Conservation (phyloP, 495 filamentous ascomycete species). For the Penicillium longicatenatum region DNA sequence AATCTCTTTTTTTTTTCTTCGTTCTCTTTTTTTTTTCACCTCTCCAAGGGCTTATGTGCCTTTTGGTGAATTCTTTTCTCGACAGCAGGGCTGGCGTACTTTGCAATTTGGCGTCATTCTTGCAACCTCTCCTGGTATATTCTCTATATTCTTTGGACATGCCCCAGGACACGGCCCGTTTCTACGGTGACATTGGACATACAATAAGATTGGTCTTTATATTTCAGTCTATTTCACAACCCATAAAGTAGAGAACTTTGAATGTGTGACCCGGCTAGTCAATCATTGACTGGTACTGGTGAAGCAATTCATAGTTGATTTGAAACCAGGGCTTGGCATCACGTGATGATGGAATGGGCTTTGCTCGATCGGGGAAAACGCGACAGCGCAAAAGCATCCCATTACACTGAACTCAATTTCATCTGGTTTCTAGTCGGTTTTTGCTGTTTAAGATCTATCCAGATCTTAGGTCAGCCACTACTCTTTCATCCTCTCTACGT, state of each 20-base stretch:
- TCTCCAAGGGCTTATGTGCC: neutral
- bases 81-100: conserved; percentile 24
- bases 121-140: conserved; percentile 10
- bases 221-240: neutral
- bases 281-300: too few relatives aligned
- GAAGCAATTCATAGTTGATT: neutral
- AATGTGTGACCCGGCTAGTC: too few relatives aligned
- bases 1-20: conserved; percentile 7
- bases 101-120: conserved; percentile 17
- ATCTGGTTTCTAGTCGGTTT: conserved; percentile 1
- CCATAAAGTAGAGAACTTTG: neutral
- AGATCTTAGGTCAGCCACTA: neutral
- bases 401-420: conserved; percentile 9
- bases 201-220: conserved; percentile 4
- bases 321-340: neutral
- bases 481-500: neutral
- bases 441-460: neutral
- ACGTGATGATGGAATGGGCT: conserved; percentile 21
- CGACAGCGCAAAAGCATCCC: conserved; percentile 38
- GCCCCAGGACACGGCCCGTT: conserved; percentile 1
- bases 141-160: conserved; percentile 17
- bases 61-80: conserved; percentile 4
- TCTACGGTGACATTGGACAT: conserved; percentile 8
- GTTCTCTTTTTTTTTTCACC: neutral
- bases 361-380: conserved; percentile 42